phyloP scores from a whole-genome alignment of 2,329 filamentous ascomycete species.

The Verticillium dahliae region DNA sequence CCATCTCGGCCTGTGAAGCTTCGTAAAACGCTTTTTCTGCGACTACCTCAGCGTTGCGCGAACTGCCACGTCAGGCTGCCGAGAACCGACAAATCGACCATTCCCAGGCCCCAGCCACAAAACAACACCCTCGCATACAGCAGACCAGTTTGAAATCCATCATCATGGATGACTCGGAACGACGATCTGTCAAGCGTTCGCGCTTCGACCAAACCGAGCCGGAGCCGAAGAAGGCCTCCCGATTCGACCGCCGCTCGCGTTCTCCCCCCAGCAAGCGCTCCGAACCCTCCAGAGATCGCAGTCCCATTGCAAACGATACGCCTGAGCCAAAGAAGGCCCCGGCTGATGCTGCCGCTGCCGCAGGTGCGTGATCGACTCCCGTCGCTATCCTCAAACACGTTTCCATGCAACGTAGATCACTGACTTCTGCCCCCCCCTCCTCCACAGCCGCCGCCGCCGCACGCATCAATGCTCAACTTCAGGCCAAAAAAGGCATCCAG shows the following conservation, averaged over 20 bases:
- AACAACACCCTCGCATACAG: not conserved
- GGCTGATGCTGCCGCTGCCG: conserved; percentile 68
- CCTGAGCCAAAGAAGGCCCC: conserved; percentile 41
- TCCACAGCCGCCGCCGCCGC: conserved; percentile 75
- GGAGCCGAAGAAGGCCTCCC: conserved; percentile 67
- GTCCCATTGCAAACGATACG: conserved; percentile 46
- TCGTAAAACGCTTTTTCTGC: not conserved
- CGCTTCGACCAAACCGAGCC: conserved; percentile 91
- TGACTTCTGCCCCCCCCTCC: conserved; percentile 7
- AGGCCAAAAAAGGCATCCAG: conserved; percentile 83
- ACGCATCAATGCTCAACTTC: conserved; percentile 75
- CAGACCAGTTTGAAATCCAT: not conserved
- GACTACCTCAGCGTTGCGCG: not conserved
- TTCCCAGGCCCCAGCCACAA: not conserved
- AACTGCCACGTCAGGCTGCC: not conserved
- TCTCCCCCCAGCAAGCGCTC: conserved; percentile 65
- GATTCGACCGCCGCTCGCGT: conserved; percentile 88
- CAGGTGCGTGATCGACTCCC: conserved; percentile 48
- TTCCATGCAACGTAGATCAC: conserved; percentile 14
- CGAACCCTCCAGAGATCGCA: conserved; percentile 71
- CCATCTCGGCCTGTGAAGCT: not conserved
- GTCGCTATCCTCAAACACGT: not conserved
- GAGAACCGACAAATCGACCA: not conserved
- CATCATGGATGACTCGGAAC: conserved; percentile 69
- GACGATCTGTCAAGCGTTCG: conserved; percentile 70